Base-by-base conservation (phyloP, 2,329 filamentous ascomycete species). In the Thelonectria discophora region DNA sequence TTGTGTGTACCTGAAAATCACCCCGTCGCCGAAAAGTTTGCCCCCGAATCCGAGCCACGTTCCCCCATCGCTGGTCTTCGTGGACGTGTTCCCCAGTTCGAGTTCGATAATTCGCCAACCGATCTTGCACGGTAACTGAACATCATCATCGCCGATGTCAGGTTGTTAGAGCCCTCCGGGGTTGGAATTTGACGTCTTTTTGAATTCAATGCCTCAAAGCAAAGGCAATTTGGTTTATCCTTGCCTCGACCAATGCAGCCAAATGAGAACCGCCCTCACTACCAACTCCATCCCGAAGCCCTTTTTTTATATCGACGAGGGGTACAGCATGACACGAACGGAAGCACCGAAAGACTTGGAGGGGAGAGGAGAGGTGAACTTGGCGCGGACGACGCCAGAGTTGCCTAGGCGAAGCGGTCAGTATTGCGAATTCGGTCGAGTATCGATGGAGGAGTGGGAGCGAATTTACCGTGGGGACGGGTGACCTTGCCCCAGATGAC, bases 401-500 rank as follows among this genome's bases (percentile, higher is more conserved):
- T 97, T 98, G 81, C 95, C 93, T 95, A 58, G 10, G 34, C 20
- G 20, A 27, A 39, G 48, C 7, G 48, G 58, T 69, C 59, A 73
- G 71, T 60, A 40, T n/a, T 27, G 37, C 48, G 57, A 7, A 18
- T 53, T n/a, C n/a, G 34, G 15, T 30, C n/a, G n/a, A 17, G 20
- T 20, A 30, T 37, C 27, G 17, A 46, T 24, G n/a, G n/a, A n/a
- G n/a, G n/a, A n/a, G n/a, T 37, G 37, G 62, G 57, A 21, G 34
- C 56, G 50, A 64, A 80, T 83, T 75, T 91, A 94, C 92, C 94
- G 85, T 98, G 94, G 80, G 93, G 90, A 79, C 93, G 87, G 80
- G 93, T 97, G 80, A 98, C 90, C 88, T 97, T 97, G 86, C 94
- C 94, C 93, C 94, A 98, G 86, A 98, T 97, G 75, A 98, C 91